Conservation (phyloP, 768 basidiomycete species). For the Kwoniella dejecticola region DNA sequence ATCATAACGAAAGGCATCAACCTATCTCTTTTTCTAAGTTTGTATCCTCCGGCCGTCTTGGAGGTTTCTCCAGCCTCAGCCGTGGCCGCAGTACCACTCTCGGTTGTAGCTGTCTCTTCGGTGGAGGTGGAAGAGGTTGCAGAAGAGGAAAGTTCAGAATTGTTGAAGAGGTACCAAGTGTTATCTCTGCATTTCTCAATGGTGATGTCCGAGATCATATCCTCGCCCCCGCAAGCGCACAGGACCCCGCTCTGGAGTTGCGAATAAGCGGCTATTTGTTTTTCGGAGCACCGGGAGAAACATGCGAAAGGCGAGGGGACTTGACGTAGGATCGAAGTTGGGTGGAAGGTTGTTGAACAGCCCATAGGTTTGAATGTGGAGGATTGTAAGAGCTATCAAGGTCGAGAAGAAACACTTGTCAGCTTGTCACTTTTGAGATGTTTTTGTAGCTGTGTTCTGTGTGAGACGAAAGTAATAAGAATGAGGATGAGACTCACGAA, state of each 20-base stretch:
- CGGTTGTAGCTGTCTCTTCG: not conserved
- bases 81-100: not conserved
- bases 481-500: conserved; percentile 15
- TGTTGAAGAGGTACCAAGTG: conserved; percentile 18
- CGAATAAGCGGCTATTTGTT: conserved; percentile 18
- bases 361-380: conserved; percentile 17
- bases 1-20: conserved; percentile 19
- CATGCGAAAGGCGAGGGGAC: conserved; percentile 19
- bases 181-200: conserved; percentile 14
- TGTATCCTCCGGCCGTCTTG: not conserved
- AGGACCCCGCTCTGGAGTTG: conserved; percentile 9
- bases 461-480: too few relatives aligned
- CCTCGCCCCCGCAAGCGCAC: conserved; percentile 15
- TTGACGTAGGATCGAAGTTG: conserved; percentile 18
- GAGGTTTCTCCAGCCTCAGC: not conserved
- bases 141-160: not conserved
- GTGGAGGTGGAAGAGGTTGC: not conserved
- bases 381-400: conserved; percentile 4
- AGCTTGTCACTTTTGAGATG: too few relatives aligned
- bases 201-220: conserved; percentile 10
- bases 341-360: conserved; percentile 17
- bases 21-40: conserved; percentile 8
- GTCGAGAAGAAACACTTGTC: too few relatives aligned
- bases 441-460: too few relatives aligned
- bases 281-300: conserved; percentile 14